Evolutionary conservation across 108 stramenopile species (phyloP), one percentile per base, ranked within the genome.

Genomic region (Nitzschia sp.): DNA sequence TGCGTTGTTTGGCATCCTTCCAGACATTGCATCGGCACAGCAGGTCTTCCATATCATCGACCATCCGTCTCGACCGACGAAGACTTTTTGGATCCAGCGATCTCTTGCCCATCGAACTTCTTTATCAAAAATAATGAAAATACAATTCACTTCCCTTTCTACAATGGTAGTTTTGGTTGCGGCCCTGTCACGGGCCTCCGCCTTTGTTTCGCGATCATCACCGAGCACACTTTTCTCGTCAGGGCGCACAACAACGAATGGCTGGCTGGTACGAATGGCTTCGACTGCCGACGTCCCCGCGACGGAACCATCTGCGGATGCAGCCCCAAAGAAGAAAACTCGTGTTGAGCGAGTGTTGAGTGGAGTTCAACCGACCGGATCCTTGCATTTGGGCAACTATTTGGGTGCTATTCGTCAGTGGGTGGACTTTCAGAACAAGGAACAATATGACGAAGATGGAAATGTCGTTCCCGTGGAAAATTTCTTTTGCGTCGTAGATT

Each of bases 351-450:
- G 95, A 48, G 81, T 99, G 36, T 76, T 99, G 62, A 93, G 91
- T 18, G 99, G 98, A 23, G 97, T 99, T 13, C 98, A 98, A 77
- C 99, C 99, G 15, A 99, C 98, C 2, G 99, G 99, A 23, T 79
- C 86, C 26, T 88, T 98, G 17, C 98, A 98, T 68, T 77, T 99
- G 27, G 99, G 99, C 21, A 99, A 99, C 77, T 99, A 99, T 71
- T 71, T 99, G 19, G 99, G 98, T 26, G 97, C 99, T 1, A 95
- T 98, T 45, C 84, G 87, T 58, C 97, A 98, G 70, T 99, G 98
- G 99, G 97, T 97, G 1, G 86, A 85, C 51, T 88, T 94, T 62
- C 97, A 99, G 78, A 85, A 97, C 67, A 84, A 85, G 25, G 73
- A 79, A n/a, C 66, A 80, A 70, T 49, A 64, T 42, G 72, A 89